Evolutionary conservation across 345 rosid genomes (phyloP).

Genomic region (Eutrema yunnanense): DNA sequence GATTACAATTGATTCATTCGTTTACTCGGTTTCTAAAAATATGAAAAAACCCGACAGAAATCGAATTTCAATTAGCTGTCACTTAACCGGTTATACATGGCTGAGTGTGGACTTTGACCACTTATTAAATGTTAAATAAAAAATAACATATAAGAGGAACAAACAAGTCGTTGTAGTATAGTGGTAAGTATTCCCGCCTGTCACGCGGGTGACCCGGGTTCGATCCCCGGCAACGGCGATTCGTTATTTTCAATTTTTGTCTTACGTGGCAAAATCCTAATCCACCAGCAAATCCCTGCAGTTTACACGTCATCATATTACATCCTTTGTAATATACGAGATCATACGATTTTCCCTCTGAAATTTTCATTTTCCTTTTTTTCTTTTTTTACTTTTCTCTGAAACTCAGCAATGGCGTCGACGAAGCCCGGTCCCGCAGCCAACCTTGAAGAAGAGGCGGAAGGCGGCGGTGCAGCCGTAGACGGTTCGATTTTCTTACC

Average conservation of each 20-base stretch:
- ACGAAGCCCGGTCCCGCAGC: constrained; percentile 15
- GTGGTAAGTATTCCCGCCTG: constrained; percentile 94
- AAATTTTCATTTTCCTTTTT: background rate
- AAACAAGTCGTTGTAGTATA: constrained; percentile 74
- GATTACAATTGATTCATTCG: background rate
- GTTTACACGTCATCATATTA: constrained; percentile 18
- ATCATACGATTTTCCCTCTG: constrained; percentile 22
- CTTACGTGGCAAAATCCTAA: background rate
- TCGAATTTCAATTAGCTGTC: background rate
- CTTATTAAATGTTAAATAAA: background rate
- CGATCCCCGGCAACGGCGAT: constrained; percentile 52
- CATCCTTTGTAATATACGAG: constrained; percentile 1
- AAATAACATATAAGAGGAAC: background rate
- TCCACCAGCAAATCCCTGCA: background rate
- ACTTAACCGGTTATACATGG: background rate
- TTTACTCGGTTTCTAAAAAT: background rate
- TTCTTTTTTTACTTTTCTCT: background rate
- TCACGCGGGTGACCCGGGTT: constrained; percentile 98
- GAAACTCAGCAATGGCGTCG: constrained; percentile 32
- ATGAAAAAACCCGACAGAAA: background rate
- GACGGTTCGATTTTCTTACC: background rate
- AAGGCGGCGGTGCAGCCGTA: background rate
- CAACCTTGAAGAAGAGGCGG: constrained; percentile 20
- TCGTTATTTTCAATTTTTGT: background rate
- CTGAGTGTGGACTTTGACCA: background rate